Percentiles rank a stretch among this genome's conserved stretches.
Conservation (phyloP, 805 yeast species). For the Spencermartinsiella europaea region DNA sequence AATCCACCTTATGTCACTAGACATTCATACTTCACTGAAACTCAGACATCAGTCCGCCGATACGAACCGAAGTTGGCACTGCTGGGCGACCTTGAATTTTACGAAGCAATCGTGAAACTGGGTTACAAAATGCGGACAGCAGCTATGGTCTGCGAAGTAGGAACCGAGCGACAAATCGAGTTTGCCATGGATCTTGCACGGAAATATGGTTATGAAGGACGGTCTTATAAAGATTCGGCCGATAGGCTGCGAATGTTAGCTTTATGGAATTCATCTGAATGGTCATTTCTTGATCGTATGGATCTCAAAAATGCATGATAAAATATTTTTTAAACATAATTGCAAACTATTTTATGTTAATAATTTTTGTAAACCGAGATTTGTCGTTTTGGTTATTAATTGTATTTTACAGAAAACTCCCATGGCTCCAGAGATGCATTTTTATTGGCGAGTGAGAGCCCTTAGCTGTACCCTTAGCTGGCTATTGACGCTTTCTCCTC, state of each 20-base stretch:
- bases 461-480: no score
- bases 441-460: no score
- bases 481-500: slow-evolving; percentile 20
- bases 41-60: slow-evolving; percentile 57
- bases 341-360: no score
- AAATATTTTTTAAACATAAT: no score
- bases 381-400: no score
- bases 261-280: slow-evolving; percentile 15
- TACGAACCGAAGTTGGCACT: slow-evolving; percentile 79
- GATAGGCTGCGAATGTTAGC: slow-evolving; percentile 24
- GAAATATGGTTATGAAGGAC: slow-evolving; percentile 44
- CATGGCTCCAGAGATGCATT: no score
- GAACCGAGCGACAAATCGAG: slow-evolving; percentile 52
- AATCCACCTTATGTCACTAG: slow-evolving; percentile 86
- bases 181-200: slow-evolving; percentile 30
- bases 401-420: no score
- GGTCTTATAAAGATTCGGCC: slow-evolving; percentile 46
- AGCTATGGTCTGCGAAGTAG: slow-evolving; percentile 75
- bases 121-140: slow-evolving; percentile 41
- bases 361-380: no score
- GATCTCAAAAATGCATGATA: no score
- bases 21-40: slow-evolving; percentile 39
- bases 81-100: slow-evolving; percentile 73
- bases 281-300: slow-evolving; percentile 14
- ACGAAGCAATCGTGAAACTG: slow-evolving; percentile 46